Evolutionary conservation across 1,139 yeast genomes (phyloP).

Genomic region (Yamadazyma sp.): DNA sequence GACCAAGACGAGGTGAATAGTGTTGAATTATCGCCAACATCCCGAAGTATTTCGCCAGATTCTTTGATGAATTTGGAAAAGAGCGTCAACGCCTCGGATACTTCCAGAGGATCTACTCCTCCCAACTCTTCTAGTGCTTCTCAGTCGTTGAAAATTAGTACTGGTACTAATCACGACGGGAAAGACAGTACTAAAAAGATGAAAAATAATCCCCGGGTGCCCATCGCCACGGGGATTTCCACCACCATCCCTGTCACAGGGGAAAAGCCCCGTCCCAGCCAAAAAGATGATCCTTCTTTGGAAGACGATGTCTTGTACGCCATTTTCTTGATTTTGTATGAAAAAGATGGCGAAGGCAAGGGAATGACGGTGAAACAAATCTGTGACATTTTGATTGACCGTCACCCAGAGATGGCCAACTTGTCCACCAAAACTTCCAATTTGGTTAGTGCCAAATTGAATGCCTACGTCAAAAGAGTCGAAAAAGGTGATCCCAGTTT

Average conservation of each 20-base stretch:
- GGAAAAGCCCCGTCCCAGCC: conserved; percentile 71
- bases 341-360: conserved; percentile 61
- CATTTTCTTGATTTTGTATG: conserved; percentile 67
- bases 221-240: conserved; percentile 71
- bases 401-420: conserved; percentile 81
- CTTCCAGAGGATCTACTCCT: conserved; percentile 36
- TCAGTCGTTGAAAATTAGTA: conserved; percentile 2
- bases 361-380: conserved; percentile 88
- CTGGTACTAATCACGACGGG: conserved; percentile 8
- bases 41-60: conserved; percentile 47
- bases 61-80: conserved; percentile 35
- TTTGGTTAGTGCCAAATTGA: conserved; percentile 74
- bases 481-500: conserved; percentile 76
- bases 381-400: conserved; percentile 69
- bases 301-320: conserved; percentile 78
- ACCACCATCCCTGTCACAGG: conserved; percentile 81
- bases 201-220: conserved; percentile 42
- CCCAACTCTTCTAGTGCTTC: conserved; percentile 4
- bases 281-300: conserved; percentile 57
- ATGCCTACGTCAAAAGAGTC: conserved; percentile 80
- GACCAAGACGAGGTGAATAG: conserved; percentile 3
- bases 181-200: conserved; percentile 25
- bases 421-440: conserved; percentile 79
- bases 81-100: conserved; percentile 15
- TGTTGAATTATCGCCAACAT: conserved; percentile 36